Evolutionary conservation across 805 yeast genomes (phyloP).

Genomic region (Tetrapisispora taiwanensis): DNA sequence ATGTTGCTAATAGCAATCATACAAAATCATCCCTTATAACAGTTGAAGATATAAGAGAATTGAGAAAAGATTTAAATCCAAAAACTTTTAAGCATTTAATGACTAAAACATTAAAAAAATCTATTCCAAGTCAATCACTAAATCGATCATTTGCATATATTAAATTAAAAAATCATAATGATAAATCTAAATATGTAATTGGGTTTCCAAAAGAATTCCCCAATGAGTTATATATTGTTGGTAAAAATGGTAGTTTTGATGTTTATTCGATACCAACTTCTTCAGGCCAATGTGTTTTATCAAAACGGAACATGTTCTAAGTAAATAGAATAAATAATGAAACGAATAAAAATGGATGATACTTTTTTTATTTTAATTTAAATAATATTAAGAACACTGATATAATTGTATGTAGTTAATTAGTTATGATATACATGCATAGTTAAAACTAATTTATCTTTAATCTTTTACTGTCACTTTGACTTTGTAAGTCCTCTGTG

Average conservation of each 20-base stretch:
- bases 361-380: no score
- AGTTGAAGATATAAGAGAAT: background rate
- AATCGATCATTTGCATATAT: slow-evolving; percentile 26
- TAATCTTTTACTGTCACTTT: no score
- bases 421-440: no score
- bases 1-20: background rate
- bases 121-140: slow-evolving; percentile 23
- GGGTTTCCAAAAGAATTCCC: slow-evolving; percentile 28
- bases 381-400: no score
- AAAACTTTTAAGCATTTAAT: slow-evolving; percentile 19
- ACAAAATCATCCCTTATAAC: background rate
- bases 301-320: slow-evolving; percentile 9
- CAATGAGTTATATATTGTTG: slow-evolving; percentile 21
- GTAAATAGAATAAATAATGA: background rate
- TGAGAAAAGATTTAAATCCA: slow-evolving; percentile 7
- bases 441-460: no score
- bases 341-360: background rate
- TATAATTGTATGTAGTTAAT: no score
- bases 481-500: no score
- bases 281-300: slow-evolving; percentile 23
- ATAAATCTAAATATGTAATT: slow-evolving; percentile 4
- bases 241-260: slow-evolving; percentile 22
- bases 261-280: slow-evolving; percentile 22
- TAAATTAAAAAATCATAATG: slow-evolving; percentile 1
- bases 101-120: slow-evolving; percentile 20